phyloP scores from a whole-genome alignment of 1,139 yeast species.

The Debaryomyces psychrophilus region DNA sequence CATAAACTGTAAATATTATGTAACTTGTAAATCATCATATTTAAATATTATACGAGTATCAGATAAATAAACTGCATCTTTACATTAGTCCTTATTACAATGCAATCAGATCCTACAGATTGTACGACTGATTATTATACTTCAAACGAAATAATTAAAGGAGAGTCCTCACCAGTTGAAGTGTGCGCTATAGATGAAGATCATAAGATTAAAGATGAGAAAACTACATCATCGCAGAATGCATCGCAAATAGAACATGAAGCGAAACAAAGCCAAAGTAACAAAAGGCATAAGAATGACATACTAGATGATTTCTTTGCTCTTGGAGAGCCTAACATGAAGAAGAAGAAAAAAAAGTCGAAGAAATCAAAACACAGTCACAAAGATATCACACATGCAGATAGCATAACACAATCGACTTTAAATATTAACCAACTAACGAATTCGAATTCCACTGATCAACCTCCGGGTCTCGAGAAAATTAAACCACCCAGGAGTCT shows the following conservation, averaged over 20 bases:
- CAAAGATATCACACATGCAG: not conserved
- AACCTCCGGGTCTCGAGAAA: not conserved
- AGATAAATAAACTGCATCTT: not conserved
- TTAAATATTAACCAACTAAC: not conserved
- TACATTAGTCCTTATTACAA: not conserved
- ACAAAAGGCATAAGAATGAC: constrained; percentile 16
- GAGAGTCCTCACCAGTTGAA: not conserved
- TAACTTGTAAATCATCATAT: constrained; percentile 1
- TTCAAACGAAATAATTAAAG: constrained; percentile 8
- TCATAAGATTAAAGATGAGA: not conserved
- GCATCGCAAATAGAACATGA: not conserved
- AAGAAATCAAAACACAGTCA: constrained; percentile 9
- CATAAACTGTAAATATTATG: constrained; percentile 10
- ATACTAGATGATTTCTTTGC: constrained; percentile 36
- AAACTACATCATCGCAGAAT: not conserved
- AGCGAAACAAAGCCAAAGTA: not conserved
- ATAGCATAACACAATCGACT: not conserved
- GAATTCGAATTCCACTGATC: not conserved
- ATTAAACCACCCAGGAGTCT: not conserved
- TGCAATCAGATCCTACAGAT: constrained; percentile 10
- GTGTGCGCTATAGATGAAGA: not conserved
- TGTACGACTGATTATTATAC: constrained; percentile 11
- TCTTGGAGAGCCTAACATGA: constrained; percentile 19
- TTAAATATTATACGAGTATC: constrained; percentile 1
- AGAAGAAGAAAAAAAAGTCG: constrained; percentile 26